Evolutionary conservation across 2,329 filamentous ascomycete genomes (phyloP), one percentile per base, ranked within the genome.

Genomic region (Botrytis paeoniae): DNA sequence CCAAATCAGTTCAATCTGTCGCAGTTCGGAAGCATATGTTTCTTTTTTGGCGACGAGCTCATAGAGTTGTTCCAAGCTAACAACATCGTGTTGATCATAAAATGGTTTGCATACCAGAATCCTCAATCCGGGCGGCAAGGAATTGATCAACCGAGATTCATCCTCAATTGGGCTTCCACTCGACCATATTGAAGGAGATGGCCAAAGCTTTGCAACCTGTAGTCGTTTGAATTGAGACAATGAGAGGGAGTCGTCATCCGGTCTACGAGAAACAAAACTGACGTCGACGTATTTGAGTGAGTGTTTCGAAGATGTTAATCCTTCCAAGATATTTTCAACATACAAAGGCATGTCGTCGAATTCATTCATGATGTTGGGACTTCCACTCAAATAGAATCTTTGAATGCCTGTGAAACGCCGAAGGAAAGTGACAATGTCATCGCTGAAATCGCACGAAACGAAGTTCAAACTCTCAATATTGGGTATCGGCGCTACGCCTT

Each of bases 401-500:
- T 35, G 29, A 35, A 60, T 35, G 18, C 57, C 20, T 10, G 29
- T 60, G 32, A 60, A 60, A 6, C 57, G 32, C 20, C 29, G 3
- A 4, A 35, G 18, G 3, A 60, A 60, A 35, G 29, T 35, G 32
- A 2, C 57, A 10, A 60, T 32, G 8, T 14, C 57, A 35, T 7
- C 16, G 1, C 0, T 22, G 3, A 60, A 32, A 2, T 4, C 4
- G 35, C 18, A 32, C 10, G 9, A 22, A 8, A 5, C 2, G 3
- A 60, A 29, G 7, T 20, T 10, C 32, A 60, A 6, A 35, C 18
- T 35, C 8, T 60, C 9, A 3, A 60, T 25, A 22, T 60, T 60
- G 32, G 57, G 57, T 32, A 60, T 60, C 8, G 29, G 29, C 35
- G 8, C 8, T 32, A 5, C 1, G 54, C 29, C 18, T 43, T 43